Percentiles rank a stretch among this genome's conserved stretches.
Conservation (phyloP, 1,284 basidiomycete genomes). For the Cryptococcus jaspeensis region DNA sequence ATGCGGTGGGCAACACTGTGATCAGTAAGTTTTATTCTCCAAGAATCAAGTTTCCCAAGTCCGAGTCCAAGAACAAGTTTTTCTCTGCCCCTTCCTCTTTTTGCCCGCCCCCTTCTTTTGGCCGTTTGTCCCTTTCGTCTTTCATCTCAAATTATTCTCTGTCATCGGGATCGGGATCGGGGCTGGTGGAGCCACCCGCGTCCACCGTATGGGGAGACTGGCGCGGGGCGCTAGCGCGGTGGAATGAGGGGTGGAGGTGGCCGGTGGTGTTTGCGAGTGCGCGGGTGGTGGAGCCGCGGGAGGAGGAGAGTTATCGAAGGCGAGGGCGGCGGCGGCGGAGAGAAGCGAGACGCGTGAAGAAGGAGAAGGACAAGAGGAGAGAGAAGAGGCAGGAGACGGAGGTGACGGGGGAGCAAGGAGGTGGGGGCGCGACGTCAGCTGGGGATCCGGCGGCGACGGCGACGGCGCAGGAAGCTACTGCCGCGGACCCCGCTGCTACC, state of each 20-base stretch:
- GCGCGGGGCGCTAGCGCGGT: no score
- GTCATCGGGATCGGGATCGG: neutral
- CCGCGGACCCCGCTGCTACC: no score
- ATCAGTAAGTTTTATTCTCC: neutral
- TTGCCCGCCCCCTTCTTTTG: neutral
- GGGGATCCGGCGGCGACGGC: no score
- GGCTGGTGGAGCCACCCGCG: neutral
- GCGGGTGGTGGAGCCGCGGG: neutral
- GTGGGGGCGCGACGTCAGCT: no score
- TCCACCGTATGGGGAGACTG: neutral
- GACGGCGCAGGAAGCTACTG: no score
- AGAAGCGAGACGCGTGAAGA: neutral
- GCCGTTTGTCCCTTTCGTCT: neutral
- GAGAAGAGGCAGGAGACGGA: neutral
- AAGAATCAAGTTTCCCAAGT: neutral
- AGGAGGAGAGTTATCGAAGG: neutral
- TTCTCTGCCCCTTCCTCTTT: neutral
- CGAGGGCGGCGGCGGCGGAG: neutral
- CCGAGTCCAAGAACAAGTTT: neutral
- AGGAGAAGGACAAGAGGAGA: neutral
- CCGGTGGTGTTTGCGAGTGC: slow-evolving; percentile 6
- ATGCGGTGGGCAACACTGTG: neutral
- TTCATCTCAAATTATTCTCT: neutral
- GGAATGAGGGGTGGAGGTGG: neutral
- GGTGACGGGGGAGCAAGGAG: neutral